These are phyloP conservation scores for Fusarium compactum DNA, from an alignment of 2,329 filamentous ascomycete genomes.

Conservation along the genomic window DNA sequence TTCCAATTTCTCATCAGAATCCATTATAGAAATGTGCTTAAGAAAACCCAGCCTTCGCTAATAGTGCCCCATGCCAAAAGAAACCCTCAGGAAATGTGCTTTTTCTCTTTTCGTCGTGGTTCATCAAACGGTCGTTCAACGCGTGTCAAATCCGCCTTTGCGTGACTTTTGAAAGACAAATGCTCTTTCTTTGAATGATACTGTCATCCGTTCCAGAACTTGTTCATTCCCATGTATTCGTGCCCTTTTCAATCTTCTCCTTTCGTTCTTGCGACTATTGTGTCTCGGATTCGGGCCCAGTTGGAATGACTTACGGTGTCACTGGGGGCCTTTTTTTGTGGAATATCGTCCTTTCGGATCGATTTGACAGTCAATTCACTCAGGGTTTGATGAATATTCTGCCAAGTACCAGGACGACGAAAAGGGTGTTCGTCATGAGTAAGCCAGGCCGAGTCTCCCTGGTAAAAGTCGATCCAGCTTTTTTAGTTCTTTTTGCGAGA, in stretches of 20 bases:
- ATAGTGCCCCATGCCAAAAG: constrained; percentile 20
- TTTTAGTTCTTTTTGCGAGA: constrained; percentile 8
- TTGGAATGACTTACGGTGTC: background rate
- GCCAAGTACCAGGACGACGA: background rate
- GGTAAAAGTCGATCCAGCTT: constrained; percentile 21
- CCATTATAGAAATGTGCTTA: background rate
- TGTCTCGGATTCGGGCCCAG: background rate
- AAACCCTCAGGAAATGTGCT: constrained; percentile 13
- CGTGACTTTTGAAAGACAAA: constrained; percentile 5
- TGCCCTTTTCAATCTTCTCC: constrained; percentile 1
- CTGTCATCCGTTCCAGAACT: constrained; percentile 17
- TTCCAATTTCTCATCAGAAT: constrained; percentile 10
- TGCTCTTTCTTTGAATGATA: constrained; percentile 15
- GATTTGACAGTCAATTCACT: background rate
- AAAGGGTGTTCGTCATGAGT: background rate
- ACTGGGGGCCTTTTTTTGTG: background rate
- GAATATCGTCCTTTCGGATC: constrained; percentile 6
- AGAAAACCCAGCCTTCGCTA: constrained; percentile 15
- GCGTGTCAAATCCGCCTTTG: constrained; percentile 1
- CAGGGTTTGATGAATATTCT: background rate
- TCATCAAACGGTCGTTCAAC: constrained; percentile 32
- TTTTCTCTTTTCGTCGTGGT: constrained; percentile 37
- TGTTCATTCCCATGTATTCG: constrained; percentile 13
- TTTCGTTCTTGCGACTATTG: background rate
- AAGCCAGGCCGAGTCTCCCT: background rate